These are phyloP conservation scores for Salvia rosmarinus DNA, from an alignment of 257 asterid species.

Conservation along the genomic window DNA sequence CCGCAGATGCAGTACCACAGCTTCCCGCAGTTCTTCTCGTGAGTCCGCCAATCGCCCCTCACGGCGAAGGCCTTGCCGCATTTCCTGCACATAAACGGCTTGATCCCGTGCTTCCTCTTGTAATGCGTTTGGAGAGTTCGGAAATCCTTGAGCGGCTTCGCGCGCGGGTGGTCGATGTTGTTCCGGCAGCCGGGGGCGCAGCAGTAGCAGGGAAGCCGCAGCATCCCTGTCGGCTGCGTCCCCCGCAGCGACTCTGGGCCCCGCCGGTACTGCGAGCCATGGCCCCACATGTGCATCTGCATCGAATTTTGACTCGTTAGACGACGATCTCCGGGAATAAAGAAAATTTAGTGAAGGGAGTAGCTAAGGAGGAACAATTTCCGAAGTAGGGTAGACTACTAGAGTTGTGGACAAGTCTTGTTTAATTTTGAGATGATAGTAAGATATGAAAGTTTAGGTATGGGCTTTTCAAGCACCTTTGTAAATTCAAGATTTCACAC, in stretches of 20 bases:
- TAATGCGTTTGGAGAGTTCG: slow-evolving; percentile 93
- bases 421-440: slow-evolving; percentile 30
- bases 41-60: slow-evolving; percentile 89
- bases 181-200: slow-evolving; percentile 81
- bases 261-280: slow-evolving; percentile 87
- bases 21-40: slow-evolving; percentile 85
- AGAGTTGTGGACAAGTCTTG: slow-evolving; percentile 31
- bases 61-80: slow-evolving; percentile 84
- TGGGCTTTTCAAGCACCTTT: slow-evolving; percentile 46
- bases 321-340: no score
- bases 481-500: slow-evolving; percentile 1
- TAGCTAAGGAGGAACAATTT: slow-evolving; percentile 36
- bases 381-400: slow-evolving; percentile 35
- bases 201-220: slow-evolving; percentile 85
- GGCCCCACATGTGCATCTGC: slow-evolving; percentile 99
- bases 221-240: slow-evolving; percentile 90
- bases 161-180: slow-evolving; percentile 87
- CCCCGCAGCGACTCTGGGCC: slow-evolving; percentile 94
- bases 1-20: slow-evolving; percentile 89
- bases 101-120: slow-evolving; percentile 90
- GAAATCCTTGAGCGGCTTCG: slow-evolving; percentile 84
- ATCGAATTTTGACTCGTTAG: background rate
- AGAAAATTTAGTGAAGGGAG: background rate
- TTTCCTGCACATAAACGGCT: slow-evolving; percentile 85
- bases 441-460: slow-evolving; percentile 40